phyloP scores from a whole-genome alignment of 2,329 filamentous ascomycete species.

The Pestalotiopsis sp. region DNA sequence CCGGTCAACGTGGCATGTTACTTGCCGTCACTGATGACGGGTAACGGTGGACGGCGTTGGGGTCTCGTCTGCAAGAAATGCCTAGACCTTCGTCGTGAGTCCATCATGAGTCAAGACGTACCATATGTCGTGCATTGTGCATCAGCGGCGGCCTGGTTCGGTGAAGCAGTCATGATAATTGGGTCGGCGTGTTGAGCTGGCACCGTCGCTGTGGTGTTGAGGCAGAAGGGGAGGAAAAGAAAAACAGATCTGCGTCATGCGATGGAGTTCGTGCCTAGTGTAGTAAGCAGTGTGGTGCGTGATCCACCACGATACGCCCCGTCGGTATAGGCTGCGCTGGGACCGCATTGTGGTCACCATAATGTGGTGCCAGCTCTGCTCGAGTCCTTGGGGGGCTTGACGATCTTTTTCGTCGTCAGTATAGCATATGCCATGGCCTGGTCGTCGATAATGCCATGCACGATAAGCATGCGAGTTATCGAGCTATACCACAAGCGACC shows the following conservation, averaged over 20 bases:
- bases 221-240: neutral
- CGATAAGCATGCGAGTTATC: neutral
- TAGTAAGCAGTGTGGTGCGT: neutral
- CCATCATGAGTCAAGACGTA: neutral
- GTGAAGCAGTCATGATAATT: neutral
- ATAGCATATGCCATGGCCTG: neutral
- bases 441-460: neutral
- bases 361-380: neutral
- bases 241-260: neutral
- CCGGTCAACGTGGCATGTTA: neutral
- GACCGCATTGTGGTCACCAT: neutral
- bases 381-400: neutral
- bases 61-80: neutral
- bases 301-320: neutral
- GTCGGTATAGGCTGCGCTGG: neutral
- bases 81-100: neutral
- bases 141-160: neutral
- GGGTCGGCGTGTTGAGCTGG: neutral
- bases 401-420: neutral
- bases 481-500: neutral
- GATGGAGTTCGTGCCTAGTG: neutral
- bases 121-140: neutral
- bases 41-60: neutral
- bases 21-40: neutral
- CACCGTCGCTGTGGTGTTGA: neutral